Evolutionary conservation across 805 yeast species (phyloP).

Genomic region (Kodamaea jinghongensis): DNA sequence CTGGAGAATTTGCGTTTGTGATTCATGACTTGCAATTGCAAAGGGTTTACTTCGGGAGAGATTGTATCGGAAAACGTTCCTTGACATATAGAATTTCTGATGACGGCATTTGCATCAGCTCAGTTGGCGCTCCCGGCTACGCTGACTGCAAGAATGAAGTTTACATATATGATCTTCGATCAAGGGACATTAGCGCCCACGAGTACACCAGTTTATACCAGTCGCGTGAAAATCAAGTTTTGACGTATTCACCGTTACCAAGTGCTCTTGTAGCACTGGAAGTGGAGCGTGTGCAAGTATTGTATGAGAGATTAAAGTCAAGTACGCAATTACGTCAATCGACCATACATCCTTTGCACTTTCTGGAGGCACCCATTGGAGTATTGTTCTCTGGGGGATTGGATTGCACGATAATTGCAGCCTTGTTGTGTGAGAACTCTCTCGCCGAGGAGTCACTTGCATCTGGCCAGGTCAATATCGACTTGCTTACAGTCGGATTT

Average conservation of each 20-base stretch:
- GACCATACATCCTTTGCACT: conserved; percentile 57
- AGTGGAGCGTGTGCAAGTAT: too few relatives aligned
- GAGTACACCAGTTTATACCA: conserved; percentile 3
- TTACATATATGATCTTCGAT: conserved; percentile 33
- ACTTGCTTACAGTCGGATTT: conserved; percentile 89
- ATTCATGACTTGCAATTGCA: conserved; percentile 43
- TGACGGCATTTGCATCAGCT: conserved; percentile 41
- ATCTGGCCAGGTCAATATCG: conserved; percentile 38
- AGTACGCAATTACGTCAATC: conserved; percentile 52
- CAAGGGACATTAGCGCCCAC: background rate
- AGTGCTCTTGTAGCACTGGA: background rate
- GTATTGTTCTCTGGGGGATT: conserved; percentile 91
- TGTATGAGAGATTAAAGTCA: conserved; percentile 6
- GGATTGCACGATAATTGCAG: conserved; percentile 84
- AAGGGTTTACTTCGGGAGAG: conserved; percentile 75
- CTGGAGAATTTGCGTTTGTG: conserved; percentile 83
- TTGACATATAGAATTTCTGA: conserved; percentile 44
- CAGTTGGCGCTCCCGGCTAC: conserved; percentile 31
- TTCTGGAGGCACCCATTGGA: conserved; percentile 40
- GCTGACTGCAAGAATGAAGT: conserved; percentile 56
- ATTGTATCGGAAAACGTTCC: conserved; percentile 77
- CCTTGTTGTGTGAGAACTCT: conserved; percentile 36
- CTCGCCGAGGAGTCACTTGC: conserved; percentile 9
- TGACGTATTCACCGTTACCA: background rate
- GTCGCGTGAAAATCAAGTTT: background rate